Conservation (phyloP, 495 filamentous ascomycete genomes). For the Penicillium verhagenii region DNA sequence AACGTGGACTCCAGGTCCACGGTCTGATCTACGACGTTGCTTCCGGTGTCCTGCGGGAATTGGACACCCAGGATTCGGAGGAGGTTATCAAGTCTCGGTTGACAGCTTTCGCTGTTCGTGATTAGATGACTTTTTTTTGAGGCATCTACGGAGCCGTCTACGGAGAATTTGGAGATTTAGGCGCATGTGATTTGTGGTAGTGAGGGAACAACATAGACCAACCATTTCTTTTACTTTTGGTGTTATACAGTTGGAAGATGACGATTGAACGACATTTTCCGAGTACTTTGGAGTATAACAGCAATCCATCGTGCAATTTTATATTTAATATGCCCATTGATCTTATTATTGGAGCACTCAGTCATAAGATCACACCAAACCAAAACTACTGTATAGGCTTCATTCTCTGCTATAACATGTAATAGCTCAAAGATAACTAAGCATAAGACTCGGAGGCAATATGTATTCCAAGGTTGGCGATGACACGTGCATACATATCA, state of each 20-base stretch:
- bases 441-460: not conserved
- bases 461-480: no score
- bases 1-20: slow-evolving; percentile 71
- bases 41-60: slow-evolving; percentile 56
- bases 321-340: not conserved
- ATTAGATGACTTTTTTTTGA: not conserved
- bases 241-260: slow-evolving; percentile 1
- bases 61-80: slow-evolving; percentile 47
- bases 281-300: not conserved
- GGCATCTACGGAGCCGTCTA: not conserved
- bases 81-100: slow-evolving; percentile 39
- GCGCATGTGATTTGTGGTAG: slow-evolving; percentile 4
- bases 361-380: no score
- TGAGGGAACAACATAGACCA: not conserved
- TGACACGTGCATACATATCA: no score
- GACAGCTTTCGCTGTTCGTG: slow-evolving; percentile 30
- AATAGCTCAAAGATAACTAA: no score
- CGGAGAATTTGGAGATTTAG: slow-evolving; percentile 1
- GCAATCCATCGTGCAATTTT: not conserved
- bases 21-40: slow-evolving; percentile 68
- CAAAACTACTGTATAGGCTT: no score
- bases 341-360: not conserved
- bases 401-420: no score
- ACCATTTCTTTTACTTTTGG: slow-evolving; percentile 1
- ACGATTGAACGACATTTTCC: slow-evolving; percentile 5